Conservation (phyloP, 2,329 filamentous ascomycete genomes). For the Fonsecaea nubica region DNA sequence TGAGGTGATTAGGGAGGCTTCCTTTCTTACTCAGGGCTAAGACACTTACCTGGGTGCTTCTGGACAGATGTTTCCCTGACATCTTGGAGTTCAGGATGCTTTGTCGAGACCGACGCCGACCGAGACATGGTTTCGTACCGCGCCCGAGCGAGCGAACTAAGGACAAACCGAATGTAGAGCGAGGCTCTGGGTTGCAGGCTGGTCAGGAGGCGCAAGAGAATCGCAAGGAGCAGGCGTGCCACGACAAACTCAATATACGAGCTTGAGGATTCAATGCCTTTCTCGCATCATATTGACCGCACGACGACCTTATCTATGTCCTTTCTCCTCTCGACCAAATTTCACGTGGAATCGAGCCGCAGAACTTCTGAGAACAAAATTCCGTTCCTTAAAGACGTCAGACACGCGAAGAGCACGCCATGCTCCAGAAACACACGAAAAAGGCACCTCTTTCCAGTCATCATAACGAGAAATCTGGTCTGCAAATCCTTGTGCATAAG, state of each 20-base stretch:
- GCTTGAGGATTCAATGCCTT: background rate
- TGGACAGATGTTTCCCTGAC: constrained; percentile 13
- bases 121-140: constrained; percentile 11
- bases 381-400: constrained; percentile 11
- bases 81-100: constrained; percentile 20
- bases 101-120: constrained; percentile 1
- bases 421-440: background rate
- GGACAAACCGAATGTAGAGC: background rate
- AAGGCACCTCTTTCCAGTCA: background rate
- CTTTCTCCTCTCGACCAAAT: background rate
- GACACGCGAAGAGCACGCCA: constrained; percentile 17
- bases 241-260: background rate
- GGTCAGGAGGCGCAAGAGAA: background rate
- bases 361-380: background rate
- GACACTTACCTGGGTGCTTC: constrained; percentile 15
- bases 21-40: background rate
- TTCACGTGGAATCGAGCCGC: background rate
- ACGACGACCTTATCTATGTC: background rate
- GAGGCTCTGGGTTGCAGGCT: background rate
- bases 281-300: background rate
- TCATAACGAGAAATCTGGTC: background rate
- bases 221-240: background rate
- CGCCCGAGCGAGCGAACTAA: background rate
- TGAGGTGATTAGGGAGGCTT: background rate
- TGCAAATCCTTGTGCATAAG: constrained; percentile 5